Base-by-base conservation (phyloP, 352 stramenopile genomes). In the Globisporangium spiculum region DNA sequence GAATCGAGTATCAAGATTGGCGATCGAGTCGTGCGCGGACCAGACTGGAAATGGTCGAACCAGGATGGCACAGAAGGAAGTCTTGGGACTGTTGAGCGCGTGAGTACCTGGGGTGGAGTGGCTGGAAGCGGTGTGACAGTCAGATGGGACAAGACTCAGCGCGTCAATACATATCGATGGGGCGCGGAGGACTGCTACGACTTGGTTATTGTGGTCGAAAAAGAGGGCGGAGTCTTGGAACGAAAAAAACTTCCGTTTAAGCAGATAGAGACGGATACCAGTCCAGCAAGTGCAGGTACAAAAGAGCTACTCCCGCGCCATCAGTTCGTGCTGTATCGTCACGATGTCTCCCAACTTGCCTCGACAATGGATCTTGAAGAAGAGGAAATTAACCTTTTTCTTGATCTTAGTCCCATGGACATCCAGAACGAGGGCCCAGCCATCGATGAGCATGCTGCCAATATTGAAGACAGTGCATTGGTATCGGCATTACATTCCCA, bases 101-200 rank as follows among this genome's bases (percentile, higher is more conserved):
- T 92, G 58, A 91, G 80, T 44, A 90, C 84, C 2, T 94, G 86
- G 86, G 86, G 86, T 67, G 83, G 83, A 20, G 76, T 92, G 9
- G 85, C 90, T 75, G 83, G 81, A 18, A 92, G 83, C 63, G 86
- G 86, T 9, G 82, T 94, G 55, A 94, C 86, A 18, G 86, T 94
- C 27, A 77, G 86, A 27, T 94, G 86, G 86, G 86, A 92, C 72
- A 92, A 91, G 50, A 91, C 88, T 34, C 82, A 91, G 34, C 81
- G 86, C n/a, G 83, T 92, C 61, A 94, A 94, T 62, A 94, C 86
- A 18, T 94, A 94, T 67, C 73, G 86, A 30, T 94, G 86, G 86
- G 86, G 86, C 24, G 84, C 86, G 14, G 84, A 93, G 73, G 73
- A 74, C 10, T 92, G 86, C 74, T 94, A 88, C 64, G 86, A 94